Conservation (phyloP, 441 rosid species). For the Biscutella laevigata region DNA sequence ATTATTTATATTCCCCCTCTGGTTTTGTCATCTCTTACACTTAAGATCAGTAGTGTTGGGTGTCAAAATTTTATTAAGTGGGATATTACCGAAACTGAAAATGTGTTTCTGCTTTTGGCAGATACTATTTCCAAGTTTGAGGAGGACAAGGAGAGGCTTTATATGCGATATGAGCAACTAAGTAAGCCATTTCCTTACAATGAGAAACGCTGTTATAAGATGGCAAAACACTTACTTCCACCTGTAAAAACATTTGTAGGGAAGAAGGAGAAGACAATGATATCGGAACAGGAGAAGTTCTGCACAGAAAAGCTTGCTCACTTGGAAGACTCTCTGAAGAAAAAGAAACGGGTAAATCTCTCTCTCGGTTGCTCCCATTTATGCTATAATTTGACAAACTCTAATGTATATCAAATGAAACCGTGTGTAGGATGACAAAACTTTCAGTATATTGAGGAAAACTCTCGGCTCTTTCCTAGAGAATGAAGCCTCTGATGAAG, state of each 20-base stretch:
- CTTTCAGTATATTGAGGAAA: conserved; percentile 75
- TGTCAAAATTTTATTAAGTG: neutral
- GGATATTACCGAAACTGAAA: conserved; percentile 32
- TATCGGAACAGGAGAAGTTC: conserved; percentile 52
- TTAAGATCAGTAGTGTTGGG: neutral
- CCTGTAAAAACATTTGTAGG: conserved; percentile 35
- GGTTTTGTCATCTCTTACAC: neutral
- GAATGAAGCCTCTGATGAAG: conserved; percentile 63
- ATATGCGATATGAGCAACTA: conserved; percentile 61
- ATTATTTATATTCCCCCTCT: conserved; percentile 6
- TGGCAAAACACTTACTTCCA: conserved; percentile 3
- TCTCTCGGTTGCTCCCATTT: neutral
- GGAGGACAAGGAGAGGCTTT: conserved; percentile 70
- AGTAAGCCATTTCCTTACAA: conserved; percentile 36
- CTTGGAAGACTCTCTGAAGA: conserved; percentile 61
- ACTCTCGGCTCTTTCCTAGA: conserved; percentile 66
- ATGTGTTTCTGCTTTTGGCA: conserved; percentile 39
- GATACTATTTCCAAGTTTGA: conserved; percentile 62
- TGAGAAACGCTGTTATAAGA: conserved; percentile 2
- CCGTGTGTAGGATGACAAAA: conserved; percentile 53
- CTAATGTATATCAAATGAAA: too few relatives aligned
- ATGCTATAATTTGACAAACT: neutral
- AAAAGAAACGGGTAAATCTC: conserved; percentile 50
- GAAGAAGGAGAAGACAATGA: conserved; percentile 65
- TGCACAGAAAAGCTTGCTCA: conserved; percentile 54